A percentile compares a stretch with the other conserved stretches of the same genome.
phyloP scores from a whole-genome alignment of 2,329 filamentous ascomycete species.

The Xylariaceae sp. region DNA sequence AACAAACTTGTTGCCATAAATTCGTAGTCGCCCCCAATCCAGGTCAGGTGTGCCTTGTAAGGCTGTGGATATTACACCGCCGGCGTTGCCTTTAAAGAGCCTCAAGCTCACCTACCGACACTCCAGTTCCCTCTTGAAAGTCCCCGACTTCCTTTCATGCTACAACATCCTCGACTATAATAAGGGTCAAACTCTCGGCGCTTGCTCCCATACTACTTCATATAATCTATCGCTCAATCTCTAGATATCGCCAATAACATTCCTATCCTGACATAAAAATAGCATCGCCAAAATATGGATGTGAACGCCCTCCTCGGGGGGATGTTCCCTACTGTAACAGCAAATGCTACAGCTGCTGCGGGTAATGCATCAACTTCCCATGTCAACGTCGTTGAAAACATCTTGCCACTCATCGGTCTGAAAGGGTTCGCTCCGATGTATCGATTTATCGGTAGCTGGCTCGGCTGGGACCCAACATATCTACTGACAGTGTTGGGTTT shows the following conservation, averaged over 20 bases:
- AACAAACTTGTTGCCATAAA: not conserved
- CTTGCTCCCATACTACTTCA: too few species aligned
- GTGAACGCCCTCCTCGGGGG: conserved; percentile 30
- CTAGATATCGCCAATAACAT: too few species aligned
- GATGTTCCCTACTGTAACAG: conserved; percentile 25
- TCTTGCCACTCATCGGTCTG: conserved; percentile 54
- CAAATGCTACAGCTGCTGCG: conserved; percentile 28
- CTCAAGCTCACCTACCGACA: too few species aligned
- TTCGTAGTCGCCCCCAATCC: not conserved
- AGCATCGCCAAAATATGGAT: conserved; percentile 25
- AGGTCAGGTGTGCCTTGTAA: not conserved
- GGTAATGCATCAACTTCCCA: conserved; percentile 25
- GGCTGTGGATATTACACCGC: not conserved
- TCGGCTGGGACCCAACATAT: conserved; percentile 58
- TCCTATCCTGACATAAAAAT: too few species aligned
- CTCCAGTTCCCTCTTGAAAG: not conserved
- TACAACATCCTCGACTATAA: not conserved
- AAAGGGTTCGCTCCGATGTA: conserved; percentile 53
- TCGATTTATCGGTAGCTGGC: conserved; percentile 50
- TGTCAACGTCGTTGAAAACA: conserved; percentile 44
- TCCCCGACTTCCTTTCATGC: not conserved
- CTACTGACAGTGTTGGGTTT: conserved; percentile 54
- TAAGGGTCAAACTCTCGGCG: too few species aligned
- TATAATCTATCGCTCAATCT: too few species aligned
- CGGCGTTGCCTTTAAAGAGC: not conserved